Evolutionary conservation across 805 yeast genomes (phyloP), one percentile per base, ranked within the genome.

Genomic region (Kluyveromyces lactis): DNA sequence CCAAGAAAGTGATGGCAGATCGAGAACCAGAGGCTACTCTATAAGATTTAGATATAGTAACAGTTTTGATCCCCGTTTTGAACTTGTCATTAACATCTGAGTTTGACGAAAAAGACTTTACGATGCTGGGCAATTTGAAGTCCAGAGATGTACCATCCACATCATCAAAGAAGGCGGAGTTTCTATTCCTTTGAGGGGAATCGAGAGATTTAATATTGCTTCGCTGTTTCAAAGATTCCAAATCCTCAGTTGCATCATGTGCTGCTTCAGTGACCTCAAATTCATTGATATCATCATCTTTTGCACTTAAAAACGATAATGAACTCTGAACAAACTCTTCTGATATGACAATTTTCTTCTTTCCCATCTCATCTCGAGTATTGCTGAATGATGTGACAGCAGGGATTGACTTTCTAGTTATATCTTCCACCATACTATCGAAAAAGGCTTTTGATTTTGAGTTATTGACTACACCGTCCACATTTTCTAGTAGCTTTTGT

Each of bases 381-480:
- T 42, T 32, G n/a, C 26, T 38, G 10, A 16, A n/a, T 11, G 55
- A 58, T 15, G 57, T 56, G 31, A 64, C 52, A 10, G 29, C 10
- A n/a, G 29, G 8, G 9, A 16, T 26, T 23, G 30, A n/a, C 13
- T 13, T 26, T 15, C 53, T 63, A n/a, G 50, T 45, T 1, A 62
- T 52, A 32, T 69, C 73, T 18, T 75, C 81, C 16, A 77, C 69
- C 41, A 79, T 75, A 15, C 81, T 68, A 27, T 75, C 76, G 52
- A 78, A 82, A 50, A 83, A 83, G 1, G 90, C 85, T 47, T 70
- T 68, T 2, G 83, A 66, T 47, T 71, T 79, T 11, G 75, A 73
- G 48, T 74, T 73, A 39, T 72, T 69, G 0, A 75, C 63, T 38
- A 75, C 49, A 27, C 58, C 63, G 39, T 69, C 66, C 41, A 67